phyloP scores from a whole-genome alignment of 1,139 yeast species.

The Diutina pseudorugosa region DNA sequence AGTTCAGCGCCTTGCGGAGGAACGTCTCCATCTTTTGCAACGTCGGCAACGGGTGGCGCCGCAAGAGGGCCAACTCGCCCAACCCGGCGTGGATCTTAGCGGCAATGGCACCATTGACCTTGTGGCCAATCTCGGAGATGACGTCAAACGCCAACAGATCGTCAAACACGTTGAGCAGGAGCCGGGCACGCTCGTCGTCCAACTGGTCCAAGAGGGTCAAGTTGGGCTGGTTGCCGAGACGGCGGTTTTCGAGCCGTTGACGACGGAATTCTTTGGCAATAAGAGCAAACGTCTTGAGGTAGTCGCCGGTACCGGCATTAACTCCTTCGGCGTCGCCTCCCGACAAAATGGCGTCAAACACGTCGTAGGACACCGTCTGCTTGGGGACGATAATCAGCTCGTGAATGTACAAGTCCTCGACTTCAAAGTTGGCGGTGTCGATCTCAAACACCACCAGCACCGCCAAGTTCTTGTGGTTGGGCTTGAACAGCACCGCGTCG shows the following conservation, averaged over 20 bases:
- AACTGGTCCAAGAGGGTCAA: constrained; percentile 66
- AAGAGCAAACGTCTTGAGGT: constrained; percentile 49
- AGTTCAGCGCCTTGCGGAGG: constrained; percentile 51
- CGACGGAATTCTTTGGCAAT: constrained; percentile 65
- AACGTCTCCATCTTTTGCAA: constrained; percentile 73
- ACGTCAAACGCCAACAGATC: constrained; percentile 46
- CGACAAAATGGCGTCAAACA: constrained; percentile 37
- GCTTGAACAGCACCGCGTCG: constrained; percentile 48
- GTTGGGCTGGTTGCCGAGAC: constrained; percentile 38
- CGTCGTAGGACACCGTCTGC: constrained; percentile 36
- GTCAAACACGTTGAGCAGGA: constrained; percentile 64
- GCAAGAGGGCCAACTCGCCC: constrained; percentile 72
- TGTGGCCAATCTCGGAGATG: constrained; percentile 65
- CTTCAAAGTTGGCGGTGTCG: constrained; percentile 60
- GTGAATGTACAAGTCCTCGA: constrained; percentile 68
- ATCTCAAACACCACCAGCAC: constrained; percentile 76
- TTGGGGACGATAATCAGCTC: constrained; percentile 61
- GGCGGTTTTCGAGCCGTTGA: constrained; percentile 46
- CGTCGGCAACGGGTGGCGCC: constrained; percentile 83
- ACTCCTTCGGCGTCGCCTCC: constrained; percentile 20
- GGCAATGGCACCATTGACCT: constrained; percentile 80
- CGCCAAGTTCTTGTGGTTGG: constrained; percentile 51
- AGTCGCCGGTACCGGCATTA: constrained; percentile 53
- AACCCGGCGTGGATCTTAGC: constrained; percentile 62
- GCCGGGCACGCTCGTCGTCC: constrained; percentile 73